A percentile compares a stretch with the other conserved stretches of the same genome.
Evolutionary conservation across 179 eudicot species (phyloP).

Genomic region (Patellifolia procumbens): DNA sequence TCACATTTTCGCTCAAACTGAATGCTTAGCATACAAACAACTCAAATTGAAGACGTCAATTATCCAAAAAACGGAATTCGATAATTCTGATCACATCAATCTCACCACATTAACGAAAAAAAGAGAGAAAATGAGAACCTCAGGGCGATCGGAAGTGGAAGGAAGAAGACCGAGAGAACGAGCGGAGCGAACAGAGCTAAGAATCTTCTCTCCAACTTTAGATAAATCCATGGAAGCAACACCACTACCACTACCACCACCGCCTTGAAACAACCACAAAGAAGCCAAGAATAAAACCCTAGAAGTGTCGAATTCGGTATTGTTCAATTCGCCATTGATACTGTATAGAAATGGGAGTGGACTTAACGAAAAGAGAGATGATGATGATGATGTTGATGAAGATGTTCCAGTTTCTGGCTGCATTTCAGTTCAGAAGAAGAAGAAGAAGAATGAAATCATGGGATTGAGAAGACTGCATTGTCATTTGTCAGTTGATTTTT

Average conservation of each 20-base stretch:
- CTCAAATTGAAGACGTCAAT: neutral
- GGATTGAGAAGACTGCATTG: slow-evolving; percentile 15
- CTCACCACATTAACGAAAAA: neutral
- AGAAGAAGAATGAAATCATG: slow-evolving; percentile 1
- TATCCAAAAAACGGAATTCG: neutral
- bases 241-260: slow-evolving; percentile 25
- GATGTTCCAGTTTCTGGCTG: slow-evolving; percentile 9
- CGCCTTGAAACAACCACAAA: slow-evolving; percentile 55
- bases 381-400: slow-evolving; percentile 20
- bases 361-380: slow-evolving; percentile 43
- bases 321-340: slow-evolving; percentile 46
- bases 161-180: slow-evolving; percentile 83
- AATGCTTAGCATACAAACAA: neutral
- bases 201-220: slow-evolving; percentile 75
- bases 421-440: slow-evolving; percentile 30
- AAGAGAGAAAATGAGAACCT: slow-evolving; percentile 42
- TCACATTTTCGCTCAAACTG: neutral
- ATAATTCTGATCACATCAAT: slow-evolving; percentile 5
- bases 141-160: slow-evolving; percentile 81
- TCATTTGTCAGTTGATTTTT: slow-evolving; percentile 6
- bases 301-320: slow-evolving; percentile 52
- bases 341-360: slow-evolving; percentile 47
- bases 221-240: slow-evolving; percentile 81
- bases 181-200: slow-evolving; percentile 92
- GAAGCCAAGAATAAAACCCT: slow-evolving; percentile 75